Conservation (phyloP, 192 early-diverging fungal genomes). For the Gonapodya prolifera region DNA sequence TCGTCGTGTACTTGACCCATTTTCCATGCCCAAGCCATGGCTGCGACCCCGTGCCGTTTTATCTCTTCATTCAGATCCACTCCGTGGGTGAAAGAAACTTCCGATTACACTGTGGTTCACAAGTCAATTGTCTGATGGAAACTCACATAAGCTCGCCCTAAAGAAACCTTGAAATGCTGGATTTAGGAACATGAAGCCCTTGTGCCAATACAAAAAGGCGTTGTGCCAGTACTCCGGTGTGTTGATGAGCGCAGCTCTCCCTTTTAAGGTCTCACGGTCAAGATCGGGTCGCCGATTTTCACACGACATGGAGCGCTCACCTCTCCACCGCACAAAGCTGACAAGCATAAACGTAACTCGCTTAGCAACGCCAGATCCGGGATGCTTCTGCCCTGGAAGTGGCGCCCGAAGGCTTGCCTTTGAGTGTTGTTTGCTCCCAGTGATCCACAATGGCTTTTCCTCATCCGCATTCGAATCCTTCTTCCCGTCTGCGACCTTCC, state of each 20-base stretch:
- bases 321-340: background rate
- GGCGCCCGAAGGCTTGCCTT: background rate
- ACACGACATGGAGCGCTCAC: too few species aligned
- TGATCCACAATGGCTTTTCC: too few species aligned
- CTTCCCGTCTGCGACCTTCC: too few species aligned
- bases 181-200: background rate
- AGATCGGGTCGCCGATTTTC: too few species aligned
- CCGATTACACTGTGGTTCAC: too few species aligned
- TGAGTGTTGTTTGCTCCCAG: too few species aligned
- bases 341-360: background rate
- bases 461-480: too few species aligned
- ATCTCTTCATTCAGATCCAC: background rate
- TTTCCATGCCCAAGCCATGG: slow-evolving; percentile 4
- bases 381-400: slow-evolving; percentile 4
- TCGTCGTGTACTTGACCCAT: slow-evolving; percentile 2
- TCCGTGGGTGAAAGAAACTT: too few species aligned
- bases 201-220: background rate
- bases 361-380: slow-evolving; percentile 3
- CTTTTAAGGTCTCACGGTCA: too few species aligned
- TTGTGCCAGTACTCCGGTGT: slow-evolving; percentile 4
- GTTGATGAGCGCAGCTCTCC: background rate
- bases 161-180: slow-evolving; percentile 3
- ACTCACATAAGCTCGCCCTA: too few species aligned
- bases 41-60: background rate
- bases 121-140: too few species aligned